phyloP scores from a whole-genome alignment of 768 basidiomycete species.

The Macrocybe gigantea region DNA sequence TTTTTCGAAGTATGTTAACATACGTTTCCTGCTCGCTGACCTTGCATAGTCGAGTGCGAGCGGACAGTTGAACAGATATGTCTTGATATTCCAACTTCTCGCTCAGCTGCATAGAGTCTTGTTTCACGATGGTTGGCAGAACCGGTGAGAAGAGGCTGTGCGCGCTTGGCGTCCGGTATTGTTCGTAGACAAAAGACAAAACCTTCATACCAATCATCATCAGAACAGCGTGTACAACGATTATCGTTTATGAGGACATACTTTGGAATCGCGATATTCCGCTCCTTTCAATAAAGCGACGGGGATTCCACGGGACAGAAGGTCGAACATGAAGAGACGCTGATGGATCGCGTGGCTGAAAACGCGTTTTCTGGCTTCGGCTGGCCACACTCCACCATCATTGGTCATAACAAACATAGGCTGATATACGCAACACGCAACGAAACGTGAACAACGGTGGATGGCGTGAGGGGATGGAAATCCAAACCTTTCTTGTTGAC shows the following conservation, averaged over 20 bases:
- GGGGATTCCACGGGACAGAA: slow-evolving; percentile 44
- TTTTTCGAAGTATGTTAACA: too few species aligned
- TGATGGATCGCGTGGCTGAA: slow-evolving; percentile 32
- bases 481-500: slow-evolving; percentile 31
- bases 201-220: slow-evolving; percentile 32
- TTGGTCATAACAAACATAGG: slow-evolving; percentile 64
- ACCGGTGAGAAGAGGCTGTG: slow-evolving; percentile 5
- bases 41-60: too few species aligned
- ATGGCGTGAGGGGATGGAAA: not conserved
- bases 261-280: slow-evolving; percentile 63
- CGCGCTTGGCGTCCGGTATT: slow-evolving; percentile 9
- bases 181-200: slow-evolving; percentile 51
- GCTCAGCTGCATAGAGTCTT: not conserved
- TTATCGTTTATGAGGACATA: slow-evolving; percentile 11
- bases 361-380: slow-evolving; percentile 5
- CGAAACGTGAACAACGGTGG: slow-evolving; percentile 8
- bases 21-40: too few species aligned
- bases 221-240: not conserved
- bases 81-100: too few species aligned
- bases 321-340: slow-evolving; percentile 40
- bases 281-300: slow-evolving; percentile 47
- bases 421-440: slow-evolving; percentile 19
- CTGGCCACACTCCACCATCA: slow-evolving; percentile 36
- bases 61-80: too few species aligned
- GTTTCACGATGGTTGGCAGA: slow-evolving; percentile 2